Percentiles rank a stretch among this genome's conserved stretches.
These are phyloP conservation scores for Penicillium fuscoglaucum DNA, from an alignment of 2,329 filamentous ascomycete species.

Conservation along the genomic window DNA sequence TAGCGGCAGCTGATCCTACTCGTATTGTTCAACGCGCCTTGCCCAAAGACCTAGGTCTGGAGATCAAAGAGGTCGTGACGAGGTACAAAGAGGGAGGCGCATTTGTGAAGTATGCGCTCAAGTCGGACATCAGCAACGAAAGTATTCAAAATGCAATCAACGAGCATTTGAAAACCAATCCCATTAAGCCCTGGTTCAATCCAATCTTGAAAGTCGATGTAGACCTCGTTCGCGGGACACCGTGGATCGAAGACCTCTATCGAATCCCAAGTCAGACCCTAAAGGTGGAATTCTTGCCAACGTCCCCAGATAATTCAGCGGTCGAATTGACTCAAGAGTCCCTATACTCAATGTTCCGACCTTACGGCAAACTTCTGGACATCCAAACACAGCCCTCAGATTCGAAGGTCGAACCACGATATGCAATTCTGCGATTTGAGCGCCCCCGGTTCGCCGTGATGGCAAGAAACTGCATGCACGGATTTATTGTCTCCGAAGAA, in stretches of 20 bases:
- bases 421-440: constrained; percentile 75
- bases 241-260: constrained; percentile 92
- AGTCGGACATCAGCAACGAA: constrained; percentile 46
- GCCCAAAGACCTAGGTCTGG: constrained; percentile 62
- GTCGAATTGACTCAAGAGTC: constrained; percentile 83
- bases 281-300: constrained; percentile 80
- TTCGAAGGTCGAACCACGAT: constrained; percentile 80
- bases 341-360: constrained; percentile 81
- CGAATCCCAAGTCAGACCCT: constrained; percentile 74
- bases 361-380: constrained; percentile 86
- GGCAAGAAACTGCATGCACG: constrained; percentile 91
- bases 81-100: constrained; percentile 88
- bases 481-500: constrained; percentile 68
- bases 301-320: constrained; percentile 66
- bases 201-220: constrained; percentile 71
- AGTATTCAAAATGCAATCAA: constrained; percentile 64
- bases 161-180: constrained; percentile 65
- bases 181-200: constrained; percentile 86
- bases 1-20: constrained; percentile 58
- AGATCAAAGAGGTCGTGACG: constrained; percentile 78
- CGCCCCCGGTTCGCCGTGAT: constrained; percentile 75
- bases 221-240: constrained; percentile 74
- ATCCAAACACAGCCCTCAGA: constrained; percentile 80
- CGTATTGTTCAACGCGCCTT: constrained; percentile 62
- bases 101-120: constrained; percentile 79